Base-by-base conservation (phyloP, 441 rosid genomes). In the Manihot esculenta region DNA sequence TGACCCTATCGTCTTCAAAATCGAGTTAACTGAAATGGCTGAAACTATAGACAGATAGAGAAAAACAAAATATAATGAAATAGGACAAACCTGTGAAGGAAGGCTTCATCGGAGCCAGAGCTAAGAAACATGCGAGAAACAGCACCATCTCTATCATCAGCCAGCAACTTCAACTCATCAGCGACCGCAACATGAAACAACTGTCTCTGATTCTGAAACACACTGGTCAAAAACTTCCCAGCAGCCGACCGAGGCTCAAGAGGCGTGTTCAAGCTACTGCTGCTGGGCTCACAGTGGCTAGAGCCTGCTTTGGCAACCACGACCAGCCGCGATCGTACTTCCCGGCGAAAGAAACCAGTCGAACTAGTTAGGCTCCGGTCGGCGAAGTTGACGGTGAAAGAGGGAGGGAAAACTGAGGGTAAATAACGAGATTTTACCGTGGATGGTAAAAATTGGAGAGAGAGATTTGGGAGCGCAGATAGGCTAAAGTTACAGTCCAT, bases 231-330 rank as follows among this genome's bases (percentile, higher is more conserved):
- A 63, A 83, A 84, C 86, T 71, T 86, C 11, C 98, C 98, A 26
- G 85, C 78, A n/a, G 82, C 56, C 0, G 98, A 85, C 57, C 80
- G 77, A 13, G 84, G 91, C 77, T 85, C 93, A 44, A 93, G 84
- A 71, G 98, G 97, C 23, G 92, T 82, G 84, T 93, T 91, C 64
- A 93, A 82, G 75, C 97, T 83, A 49, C 76, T 69, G 4, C 77
- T 83, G 70, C 91, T 85, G 45, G 91, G 84, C 80, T 91, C 96
- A 69, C 90, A 89, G 76, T 79, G 91, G 73, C 93, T 88, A 20
- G 80, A 78, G 10, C 91, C 91, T 18, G 89, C 86, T 77, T 85
- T 74, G 14, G 92, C 83, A 7, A 72, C 75, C 10, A 84, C 79
- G 9, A 75, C 38, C 57, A 10, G 23, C 38, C 61, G 24, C 6